These are phyloP conservation scores for Solanum megistacrolobum DNA, from an alignment of 257 asterid genomes.

Conservation along the genomic window DNA sequence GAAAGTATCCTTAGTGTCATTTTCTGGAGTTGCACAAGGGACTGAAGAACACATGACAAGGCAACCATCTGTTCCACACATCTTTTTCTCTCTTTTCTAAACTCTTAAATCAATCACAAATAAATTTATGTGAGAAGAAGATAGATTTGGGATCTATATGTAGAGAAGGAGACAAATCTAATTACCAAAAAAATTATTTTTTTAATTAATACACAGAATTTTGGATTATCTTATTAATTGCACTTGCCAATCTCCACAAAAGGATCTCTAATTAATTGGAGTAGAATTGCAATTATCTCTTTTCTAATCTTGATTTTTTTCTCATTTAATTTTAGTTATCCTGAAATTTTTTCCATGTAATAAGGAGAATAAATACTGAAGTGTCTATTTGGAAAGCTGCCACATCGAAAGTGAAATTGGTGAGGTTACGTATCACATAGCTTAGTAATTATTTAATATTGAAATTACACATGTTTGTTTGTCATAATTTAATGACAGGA, in stretches of 20 bases:
- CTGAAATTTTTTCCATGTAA: too few species aligned
- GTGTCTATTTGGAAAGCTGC: too few species aligned
- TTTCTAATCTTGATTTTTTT: too few species aligned
- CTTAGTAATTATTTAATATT: too few species aligned
- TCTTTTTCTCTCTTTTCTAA: slow-evolving; percentile 1
- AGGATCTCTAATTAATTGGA: too few species aligned
- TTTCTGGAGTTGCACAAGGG: not conserved
- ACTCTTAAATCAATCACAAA: not conserved
- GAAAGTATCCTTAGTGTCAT: slow-evolving; percentile 5
- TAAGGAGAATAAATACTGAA: too few species aligned
- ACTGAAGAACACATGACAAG: slow-evolving; percentile 9
- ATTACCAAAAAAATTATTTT: not conserved
- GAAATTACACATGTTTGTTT: too few species aligned
- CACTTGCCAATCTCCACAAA: not conserved
- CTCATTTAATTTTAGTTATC: too few species aligned
- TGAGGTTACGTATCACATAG: too few species aligned
- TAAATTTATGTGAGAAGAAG: not conserved
- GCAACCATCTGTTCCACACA: slow-evolving; percentile 32
- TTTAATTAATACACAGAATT: not conserved
- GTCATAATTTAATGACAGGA: too few species aligned
- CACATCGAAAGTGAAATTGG: too few species aligned
- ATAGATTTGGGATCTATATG: not conserved
- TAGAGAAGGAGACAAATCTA: not conserved
- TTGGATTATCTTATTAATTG: not conserved
- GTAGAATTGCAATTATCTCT: too few species aligned